phyloP scores from a whole-genome alignment of 2,329 filamentous ascomycete genomes.

The Chaetomiaceae sp. region DNA sequence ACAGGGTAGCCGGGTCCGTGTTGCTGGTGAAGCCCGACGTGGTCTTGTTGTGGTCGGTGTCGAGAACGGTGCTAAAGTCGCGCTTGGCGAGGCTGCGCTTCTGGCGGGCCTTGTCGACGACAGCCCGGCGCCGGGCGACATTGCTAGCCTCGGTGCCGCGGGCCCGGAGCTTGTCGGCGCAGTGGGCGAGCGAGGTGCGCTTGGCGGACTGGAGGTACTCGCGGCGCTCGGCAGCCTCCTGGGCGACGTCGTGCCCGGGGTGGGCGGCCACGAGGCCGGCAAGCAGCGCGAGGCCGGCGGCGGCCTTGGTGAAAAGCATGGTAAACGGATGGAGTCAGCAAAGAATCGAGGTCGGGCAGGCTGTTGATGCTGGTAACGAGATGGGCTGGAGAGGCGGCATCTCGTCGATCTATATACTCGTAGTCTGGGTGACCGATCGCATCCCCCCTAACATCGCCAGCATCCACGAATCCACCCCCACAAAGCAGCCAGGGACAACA shows the following conservation, averaged over 20 bases:
- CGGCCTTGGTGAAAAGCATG: slow-evolving; percentile 27
- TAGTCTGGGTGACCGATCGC: no score
- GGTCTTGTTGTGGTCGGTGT: slow-evolving; percentile 37
- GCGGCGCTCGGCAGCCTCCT: slow-evolving; percentile 39
- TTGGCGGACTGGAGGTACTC: slow-evolving; percentile 32
- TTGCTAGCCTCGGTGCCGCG: slow-evolving; percentile 35
- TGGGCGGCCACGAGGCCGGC: slow-evolving; percentile 30
- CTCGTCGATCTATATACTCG: background rate
- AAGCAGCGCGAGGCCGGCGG: slow-evolving; percentile 22
- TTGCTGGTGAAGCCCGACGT: slow-evolving; percentile 29
- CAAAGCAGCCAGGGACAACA: background rate
- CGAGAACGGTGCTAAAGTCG: slow-evolving; percentile 32
- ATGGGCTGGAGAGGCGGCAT: background rate
- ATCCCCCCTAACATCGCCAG: background rate
- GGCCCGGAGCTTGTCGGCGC: slow-evolving; percentile 36
- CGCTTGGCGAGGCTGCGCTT: slow-evolving; percentile 33
- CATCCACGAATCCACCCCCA: background rate
- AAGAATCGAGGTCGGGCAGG: background rate
- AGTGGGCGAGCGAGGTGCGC: slow-evolving; percentile 35
- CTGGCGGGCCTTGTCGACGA: slow-evolving; percentile 31
- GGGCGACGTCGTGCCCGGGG: slow-evolving; percentile 38
- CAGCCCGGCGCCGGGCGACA: slow-evolving; percentile 34
- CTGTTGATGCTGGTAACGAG: background rate
- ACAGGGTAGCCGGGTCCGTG: slow-evolving; percentile 35
- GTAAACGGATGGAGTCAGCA: background rate